These are phyloP conservation scores for Noccaea bulbosa DNA, from an alignment of 345 rosid species.

Conservation along the genomic window DNA sequence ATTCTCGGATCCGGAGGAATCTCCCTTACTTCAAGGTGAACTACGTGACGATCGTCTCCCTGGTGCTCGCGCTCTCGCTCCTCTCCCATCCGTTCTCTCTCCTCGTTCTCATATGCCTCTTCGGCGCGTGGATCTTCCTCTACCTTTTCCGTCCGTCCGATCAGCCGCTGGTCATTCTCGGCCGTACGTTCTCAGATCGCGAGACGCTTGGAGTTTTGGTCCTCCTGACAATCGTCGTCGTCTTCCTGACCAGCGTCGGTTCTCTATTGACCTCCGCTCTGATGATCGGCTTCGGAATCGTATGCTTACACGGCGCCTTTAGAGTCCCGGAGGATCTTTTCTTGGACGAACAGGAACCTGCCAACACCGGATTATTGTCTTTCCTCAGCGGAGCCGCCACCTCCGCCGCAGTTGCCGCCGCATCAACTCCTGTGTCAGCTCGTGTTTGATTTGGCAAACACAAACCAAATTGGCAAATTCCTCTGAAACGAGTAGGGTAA, in stretches of 20 bases:
- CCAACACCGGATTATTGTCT: slow-evolving; percentile 58
- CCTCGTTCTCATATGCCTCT: slow-evolving; percentile 62
- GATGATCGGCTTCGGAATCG: slow-evolving; percentile 67
- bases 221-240: slow-evolving; percentile 58
- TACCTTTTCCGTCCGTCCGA: slow-evolving; percentile 78
- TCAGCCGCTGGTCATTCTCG: slow-evolving; percentile 61
- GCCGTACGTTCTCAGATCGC: slow-evolving; percentile 77
- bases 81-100: slow-evolving; percentile 74
- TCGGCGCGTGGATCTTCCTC: slow-evolving; percentile 66
- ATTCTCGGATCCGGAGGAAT: slow-evolving; percentile 69
- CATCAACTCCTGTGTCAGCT: slow-evolving; percentile 54
- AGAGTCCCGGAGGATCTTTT: slow-evolving; percentile 86
- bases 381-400: slow-evolving; percentile 71
- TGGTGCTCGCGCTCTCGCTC: slow-evolving; percentile 69
- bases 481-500: neutral
- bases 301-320: slow-evolving; percentile 78
- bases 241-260: slow-evolving; percentile 76
- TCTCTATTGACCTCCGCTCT: slow-evolving; percentile 67
- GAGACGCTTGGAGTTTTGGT: slow-evolving; percentile 70
- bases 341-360: slow-evolving; percentile 75
- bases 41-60: slow-evolving; percentile 60
- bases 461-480: neutral
- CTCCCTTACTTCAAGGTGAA: slow-evolving; percentile 73
- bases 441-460: slow-evolving; percentile 39
- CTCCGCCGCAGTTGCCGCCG: slow-evolving; percentile 65